Evolutionary conservation across 2,329 filamentous ascomycete genomes (phyloP).

Genomic region (Rugonectria rugulosa): DNA sequence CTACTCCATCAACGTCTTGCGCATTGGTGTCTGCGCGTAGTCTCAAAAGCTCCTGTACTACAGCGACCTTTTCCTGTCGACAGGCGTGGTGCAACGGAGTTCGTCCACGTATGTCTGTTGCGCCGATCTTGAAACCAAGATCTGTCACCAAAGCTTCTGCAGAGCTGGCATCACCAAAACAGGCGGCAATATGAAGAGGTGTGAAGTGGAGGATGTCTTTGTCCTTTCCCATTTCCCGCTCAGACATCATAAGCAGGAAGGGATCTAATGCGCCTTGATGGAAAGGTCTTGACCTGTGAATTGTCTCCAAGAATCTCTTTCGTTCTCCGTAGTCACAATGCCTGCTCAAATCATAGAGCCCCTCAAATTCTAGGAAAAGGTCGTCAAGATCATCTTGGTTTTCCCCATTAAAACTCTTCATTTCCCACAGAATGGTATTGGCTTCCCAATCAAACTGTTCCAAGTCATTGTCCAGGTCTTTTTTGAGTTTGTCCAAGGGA

Average conservation of each 20-base stretch:
- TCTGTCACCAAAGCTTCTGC: not conserved
- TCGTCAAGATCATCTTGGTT: too few species aligned
- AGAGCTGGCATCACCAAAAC: not conserved
- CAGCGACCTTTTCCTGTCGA: too few species aligned
- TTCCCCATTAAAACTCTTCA: too few species aligned
- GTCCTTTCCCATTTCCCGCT: slow-evolving; percentile 2
- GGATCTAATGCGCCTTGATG: not conserved
- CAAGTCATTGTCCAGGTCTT: not conserved
- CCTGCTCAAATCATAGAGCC: too few species aligned
- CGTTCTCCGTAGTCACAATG: too few species aligned
- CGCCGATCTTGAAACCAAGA: slow-evolving; percentile 20
- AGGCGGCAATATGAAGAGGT: slow-evolving; percentile 32
- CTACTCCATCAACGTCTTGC: slow-evolving; percentile 8
- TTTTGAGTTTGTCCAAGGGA: not conserved
- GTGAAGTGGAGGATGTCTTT: slow-evolving; percentile 33
- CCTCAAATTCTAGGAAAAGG: too few species aligned
- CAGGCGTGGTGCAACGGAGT: slow-evolving; percentile 38
- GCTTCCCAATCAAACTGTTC: not conserved
- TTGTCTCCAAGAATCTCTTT: too few species aligned
- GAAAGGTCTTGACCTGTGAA: not conserved
- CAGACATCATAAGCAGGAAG: too few species aligned
- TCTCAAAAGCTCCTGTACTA: not conserved
- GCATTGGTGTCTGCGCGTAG: not conserved
- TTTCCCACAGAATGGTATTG: too few species aligned
- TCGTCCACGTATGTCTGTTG: slow-evolving; percentile 23